Evolutionary conservation across 1,139 yeast species (phyloP), one percentile per base, ranked within the genome.

Genomic region (Taphrina pruni): DNA sequence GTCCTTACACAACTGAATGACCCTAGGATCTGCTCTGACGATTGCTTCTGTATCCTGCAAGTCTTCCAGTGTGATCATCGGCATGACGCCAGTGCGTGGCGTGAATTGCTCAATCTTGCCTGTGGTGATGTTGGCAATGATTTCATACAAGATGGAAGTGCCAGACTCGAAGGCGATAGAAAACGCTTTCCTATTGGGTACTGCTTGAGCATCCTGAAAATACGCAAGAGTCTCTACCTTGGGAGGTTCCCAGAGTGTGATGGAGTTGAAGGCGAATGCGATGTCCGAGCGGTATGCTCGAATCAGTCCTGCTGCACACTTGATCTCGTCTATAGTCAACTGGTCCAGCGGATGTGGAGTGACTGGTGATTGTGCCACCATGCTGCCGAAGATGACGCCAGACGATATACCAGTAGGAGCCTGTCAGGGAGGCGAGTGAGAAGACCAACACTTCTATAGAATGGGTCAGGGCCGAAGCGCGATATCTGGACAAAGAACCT

Each of bases 41-140:
- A 87, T 83, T 3, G 79, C 85, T 79, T 89, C 94, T 70, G 90
- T 87, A 60, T 78, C 76, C 74, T 82, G 84, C 73, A 89, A 82
- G 77, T 88, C 94, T 74, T 82, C 86, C 60, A 88, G 87, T 60
- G 93, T 87, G 76, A 89, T 82, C 72, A 88, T 88, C 72, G 94
- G 94, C 70, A 84, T 85, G 60, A 84, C 78, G 69, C 82, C 79
- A 73, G 83, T 81, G 73, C 85, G 79, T 68, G 82, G 82, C 60
- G 84, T 77, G 58, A 88, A 79, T 60, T 79, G 78, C 73, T 81
- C 79, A 60, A 84, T 78, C 46, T 81, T 79, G 43, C 21, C 8
- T 20, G 46, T 45, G 41, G 71, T 69, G 67, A 89, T 77, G 75
- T 87, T 89, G 72, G 87, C 88, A 58, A 85, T 79, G 77, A 91